Evolutionary conservation across 2,329 filamentous ascomycete species (phyloP).

Genomic region (Fusarium beomiforme): DNA sequence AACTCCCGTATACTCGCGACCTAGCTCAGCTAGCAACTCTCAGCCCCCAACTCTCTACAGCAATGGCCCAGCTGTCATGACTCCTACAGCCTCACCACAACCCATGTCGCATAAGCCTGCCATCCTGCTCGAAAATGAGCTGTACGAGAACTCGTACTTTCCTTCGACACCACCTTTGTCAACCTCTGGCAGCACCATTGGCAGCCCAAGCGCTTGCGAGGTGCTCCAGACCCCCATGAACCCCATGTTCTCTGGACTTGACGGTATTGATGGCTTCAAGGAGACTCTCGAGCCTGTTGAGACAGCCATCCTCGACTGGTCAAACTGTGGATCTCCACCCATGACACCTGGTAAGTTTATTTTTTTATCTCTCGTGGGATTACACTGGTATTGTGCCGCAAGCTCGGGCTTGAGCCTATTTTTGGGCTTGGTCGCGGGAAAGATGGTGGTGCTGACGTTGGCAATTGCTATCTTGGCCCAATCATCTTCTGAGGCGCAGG

Average conservation of each 20-base stretch:
- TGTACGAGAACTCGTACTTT: conserved; percentile 75
- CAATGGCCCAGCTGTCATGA: conserved; percentile 71
- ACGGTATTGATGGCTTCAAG: conserved; percentile 72
- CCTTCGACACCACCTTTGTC: conserved; percentile 90
- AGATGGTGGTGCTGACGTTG: conserved; percentile 30
- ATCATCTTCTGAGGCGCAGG: conserved; percentile 31
- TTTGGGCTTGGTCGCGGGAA: conserved; percentile 28
- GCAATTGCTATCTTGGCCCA: conserved; percentile 23
- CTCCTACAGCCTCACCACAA: conserved; percentile 80
- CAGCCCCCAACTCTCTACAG: conserved; percentile 68
- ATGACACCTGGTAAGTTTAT: conserved; percentile 85
- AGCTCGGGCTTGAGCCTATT: conserved; percentile 32
- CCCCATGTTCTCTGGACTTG: conserved; percentile 78
- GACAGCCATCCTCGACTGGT: conserved; percentile 81
- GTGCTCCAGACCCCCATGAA: conserved; percentile 85
- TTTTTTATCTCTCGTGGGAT: conserved; percentile 4
- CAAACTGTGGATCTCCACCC: conserved; percentile 80
- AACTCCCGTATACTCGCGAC: conserved; percentile 72
- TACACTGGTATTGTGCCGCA: conserved; percentile 22
- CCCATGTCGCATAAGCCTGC: conserved; percentile 79
- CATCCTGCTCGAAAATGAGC: conserved; percentile 82
- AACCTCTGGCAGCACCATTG: conserved; percentile 82
- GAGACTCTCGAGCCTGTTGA: conserved; percentile 77
- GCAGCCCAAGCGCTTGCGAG: conserved; percentile 84
- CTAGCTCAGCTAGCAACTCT: conserved; percentile 72